phyloP scores from a whole-genome alignment of 2,329 filamentous ascomycete species.

The Nannizziopsis barbatae region DNA sequence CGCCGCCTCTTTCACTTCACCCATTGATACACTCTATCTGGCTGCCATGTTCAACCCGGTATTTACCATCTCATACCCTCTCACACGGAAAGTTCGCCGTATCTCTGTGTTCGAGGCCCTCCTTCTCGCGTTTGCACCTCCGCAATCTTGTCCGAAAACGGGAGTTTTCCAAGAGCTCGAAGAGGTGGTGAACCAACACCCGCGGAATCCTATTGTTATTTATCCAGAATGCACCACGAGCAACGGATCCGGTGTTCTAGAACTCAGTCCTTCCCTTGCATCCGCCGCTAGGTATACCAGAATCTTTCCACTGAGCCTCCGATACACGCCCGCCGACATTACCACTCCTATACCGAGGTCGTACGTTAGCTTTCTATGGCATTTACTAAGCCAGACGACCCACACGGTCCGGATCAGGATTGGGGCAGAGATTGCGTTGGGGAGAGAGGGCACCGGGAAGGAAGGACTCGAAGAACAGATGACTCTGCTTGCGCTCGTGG shows the following conservation, averaged over 20 bases:
- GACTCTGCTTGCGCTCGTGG: constrained; percentile 63
- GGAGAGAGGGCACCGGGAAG: constrained; percentile 19
- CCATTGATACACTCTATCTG: constrained; percentile 85
- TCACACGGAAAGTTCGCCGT: constrained; percentile 58
- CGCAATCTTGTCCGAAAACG: constrained; percentile 38
- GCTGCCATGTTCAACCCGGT: constrained; percentile 93
- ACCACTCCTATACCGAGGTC: constrained; percentile 76
- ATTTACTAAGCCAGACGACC: constrained; percentile 68
- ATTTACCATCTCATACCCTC: constrained; percentile 77
- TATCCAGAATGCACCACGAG: constrained; percentile 93
- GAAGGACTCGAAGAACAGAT: constrained; percentile 46
- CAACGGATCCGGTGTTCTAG: constrained; percentile 81
- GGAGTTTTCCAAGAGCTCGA: constrained; percentile 50
- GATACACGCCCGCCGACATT: constrained; percentile 79
- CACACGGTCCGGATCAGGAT: constrained; percentile 87
- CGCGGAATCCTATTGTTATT: constrained; percentile 65
- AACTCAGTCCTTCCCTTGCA: constrained; percentile 66
- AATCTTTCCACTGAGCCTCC: constrained; percentile 82
- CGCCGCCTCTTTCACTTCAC: constrained; percentile 81
- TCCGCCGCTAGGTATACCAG: constrained; percentile 54
- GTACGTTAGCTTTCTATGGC: constrained; percentile 70
- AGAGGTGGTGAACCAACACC: constrained; percentile 55
- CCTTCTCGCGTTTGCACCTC: constrained; percentile 55
- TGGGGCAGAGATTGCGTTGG: constrained; percentile 54
- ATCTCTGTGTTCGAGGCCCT: constrained; percentile 70